Conservation (phyloP, 495 filamentous ascomycete genomes). For the Penicillium turbatum region DNA sequence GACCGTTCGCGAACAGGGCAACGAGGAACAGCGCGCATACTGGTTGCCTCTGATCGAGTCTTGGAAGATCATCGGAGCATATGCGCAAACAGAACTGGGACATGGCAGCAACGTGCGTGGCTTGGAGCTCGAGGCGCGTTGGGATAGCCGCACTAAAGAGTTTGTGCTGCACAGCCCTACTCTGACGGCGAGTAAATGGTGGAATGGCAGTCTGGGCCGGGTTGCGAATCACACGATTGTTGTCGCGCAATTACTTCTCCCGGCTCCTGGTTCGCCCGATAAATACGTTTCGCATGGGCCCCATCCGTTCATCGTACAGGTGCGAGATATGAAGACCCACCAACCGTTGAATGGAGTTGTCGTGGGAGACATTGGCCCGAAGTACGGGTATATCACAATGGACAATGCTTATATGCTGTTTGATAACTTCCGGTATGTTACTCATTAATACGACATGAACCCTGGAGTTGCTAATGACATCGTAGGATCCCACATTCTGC, state of each 20-base stretch:
- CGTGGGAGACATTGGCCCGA: conserved; percentile 48
- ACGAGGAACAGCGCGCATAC: conserved; percentile 37
- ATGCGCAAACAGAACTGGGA: conserved; percentile 46
- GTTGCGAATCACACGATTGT: conserved; percentile 44
- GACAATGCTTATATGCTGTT: conserved; percentile 53
- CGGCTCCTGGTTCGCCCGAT: conserved; percentile 15
- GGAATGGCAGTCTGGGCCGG: conserved; percentile 46
- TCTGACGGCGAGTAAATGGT: conserved; percentile 49
- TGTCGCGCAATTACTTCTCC: conserved; percentile 44
- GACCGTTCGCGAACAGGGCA: conserved; percentile 44
- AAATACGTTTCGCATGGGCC: conserved; percentile 37
- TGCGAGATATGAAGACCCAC: conserved; percentile 43
- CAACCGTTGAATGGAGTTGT: conserved; percentile 40
- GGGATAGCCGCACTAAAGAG: conserved; percentile 36
- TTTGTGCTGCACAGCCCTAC: conserved; percentile 47
- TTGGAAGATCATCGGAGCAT: conserved; percentile 44
- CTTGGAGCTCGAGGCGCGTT: conserved; percentile 43
- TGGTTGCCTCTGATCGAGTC: conserved; percentile 44
- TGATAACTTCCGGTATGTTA: conserved; percentile 31
- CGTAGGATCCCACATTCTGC: conserved; percentile 41
- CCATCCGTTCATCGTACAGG: conserved; percentile 48
- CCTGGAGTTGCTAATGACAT: not conserved
- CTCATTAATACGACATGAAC: not conserved
- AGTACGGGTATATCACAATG: conserved; percentile 45
- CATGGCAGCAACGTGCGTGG: conserved; percentile 49